Percentiles rank a stretch among this genome's conserved stretches.
These are phyloP conservation scores for Hemileia vastatrix DNA, from an alignment of 1,284 basidiomycete species.

Conservation along the genomic window DNA sequence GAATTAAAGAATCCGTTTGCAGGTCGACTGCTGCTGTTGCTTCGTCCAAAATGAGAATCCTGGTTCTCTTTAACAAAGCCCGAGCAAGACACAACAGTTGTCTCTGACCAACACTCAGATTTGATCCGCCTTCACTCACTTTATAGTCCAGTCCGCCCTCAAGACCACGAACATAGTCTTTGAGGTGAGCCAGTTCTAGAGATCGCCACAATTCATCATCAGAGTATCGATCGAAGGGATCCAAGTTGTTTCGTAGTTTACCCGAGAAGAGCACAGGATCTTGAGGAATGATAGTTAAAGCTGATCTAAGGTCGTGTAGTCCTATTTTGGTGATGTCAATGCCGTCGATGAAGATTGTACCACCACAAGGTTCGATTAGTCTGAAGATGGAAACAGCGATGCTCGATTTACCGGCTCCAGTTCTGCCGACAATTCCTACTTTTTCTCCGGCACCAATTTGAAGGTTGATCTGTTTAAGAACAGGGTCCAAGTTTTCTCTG, in stretches of 20 bases:
- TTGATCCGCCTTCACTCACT: constrained; percentile 71
- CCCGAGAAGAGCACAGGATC: constrained; percentile 70
- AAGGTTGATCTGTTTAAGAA: constrained; percentile 63
- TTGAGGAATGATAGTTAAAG: constrained; percentile 83
- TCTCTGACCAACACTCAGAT: constrained; percentile 70
- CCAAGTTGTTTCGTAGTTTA: constrained; percentile 71
- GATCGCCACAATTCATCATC: constrained; percentile 74
- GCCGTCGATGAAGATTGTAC: constrained; percentile 69
- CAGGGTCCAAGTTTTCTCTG: constrained; percentile 65
- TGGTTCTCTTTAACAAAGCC: constrained; percentile 61
- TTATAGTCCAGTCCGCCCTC: constrained; percentile 63
- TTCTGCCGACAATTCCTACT: constrained; percentile 73
- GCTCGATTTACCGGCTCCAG: constrained; percentile 82
- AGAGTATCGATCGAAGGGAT: constrained; percentile 60
- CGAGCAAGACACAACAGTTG: constrained; percentile 56
- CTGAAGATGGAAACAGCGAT: no score
- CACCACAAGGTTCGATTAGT: constrained; percentile 58
- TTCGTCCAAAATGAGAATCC: constrained; percentile 83
- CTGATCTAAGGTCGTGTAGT: constrained; percentile 59
- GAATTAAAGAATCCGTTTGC: constrained; percentile 76
- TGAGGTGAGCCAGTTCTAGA: constrained; percentile 62
- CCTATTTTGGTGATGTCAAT: constrained; percentile 74
- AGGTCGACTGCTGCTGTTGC: constrained; percentile 56
- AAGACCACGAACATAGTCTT: constrained; percentile 60
- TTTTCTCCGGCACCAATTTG: constrained; percentile 60